These are phyloP conservation scores for Barnettozyma botsteinii DNA, from an alignment of 805 yeast genomes.

Conservation along the genomic window DNA sequence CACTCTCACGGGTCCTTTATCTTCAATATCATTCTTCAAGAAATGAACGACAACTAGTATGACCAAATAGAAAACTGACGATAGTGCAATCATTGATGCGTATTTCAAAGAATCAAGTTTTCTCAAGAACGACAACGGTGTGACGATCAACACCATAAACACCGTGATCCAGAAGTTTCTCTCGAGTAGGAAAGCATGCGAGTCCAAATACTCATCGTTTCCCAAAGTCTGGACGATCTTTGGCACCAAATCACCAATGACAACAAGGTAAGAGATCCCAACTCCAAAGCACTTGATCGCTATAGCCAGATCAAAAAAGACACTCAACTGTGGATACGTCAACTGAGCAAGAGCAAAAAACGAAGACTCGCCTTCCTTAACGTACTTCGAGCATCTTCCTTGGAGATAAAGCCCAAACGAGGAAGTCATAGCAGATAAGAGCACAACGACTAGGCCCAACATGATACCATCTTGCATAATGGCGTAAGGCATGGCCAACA, in stretches of 20 bases:
- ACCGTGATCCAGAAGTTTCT: slow-evolving; percentile 59
- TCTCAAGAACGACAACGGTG: slow-evolving; percentile 61
- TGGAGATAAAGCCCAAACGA: slow-evolving; percentile 64
- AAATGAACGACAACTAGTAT: slow-evolving; percentile 70
- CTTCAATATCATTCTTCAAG: slow-evolving; percentile 47
- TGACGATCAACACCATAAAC: slow-evolving; percentile 41
- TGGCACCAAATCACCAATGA: slow-evolving; percentile 68
- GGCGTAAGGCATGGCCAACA: slow-evolving; percentile 68
- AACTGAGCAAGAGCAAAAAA: slow-evolving; percentile 58
- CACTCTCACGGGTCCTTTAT: slow-evolving; percentile 45
- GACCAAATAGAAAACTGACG: slow-evolving; percentile 74
- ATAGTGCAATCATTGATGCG: slow-evolving; percentile 77
- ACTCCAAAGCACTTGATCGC: slow-evolving; percentile 71
- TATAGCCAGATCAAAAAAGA: slow-evolving; percentile 60
- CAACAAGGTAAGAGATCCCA: slow-evolving; percentile 59
- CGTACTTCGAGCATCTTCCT: slow-evolving; percentile 50
- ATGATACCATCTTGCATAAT: slow-evolving; percentile 60
- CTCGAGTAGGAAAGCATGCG: slow-evolving; percentile 25
- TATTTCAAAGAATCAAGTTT: slow-evolving; percentile 78
- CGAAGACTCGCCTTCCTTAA: slow-evolving; percentile 50
- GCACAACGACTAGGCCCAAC: slow-evolving; percentile 50
- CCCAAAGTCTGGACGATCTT: slow-evolving; percentile 38
- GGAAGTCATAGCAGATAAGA: slow-evolving; percentile 62
- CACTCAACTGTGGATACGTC: slow-evolving; percentile 55
- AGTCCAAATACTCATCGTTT: slow-evolving; percentile 14